Evolutionary conservation across 2,329 filamentous ascomycete species (phyloP), one percentile per base, ranked within the genome.

Genomic region (Epicoccum sorghinum): DNA sequence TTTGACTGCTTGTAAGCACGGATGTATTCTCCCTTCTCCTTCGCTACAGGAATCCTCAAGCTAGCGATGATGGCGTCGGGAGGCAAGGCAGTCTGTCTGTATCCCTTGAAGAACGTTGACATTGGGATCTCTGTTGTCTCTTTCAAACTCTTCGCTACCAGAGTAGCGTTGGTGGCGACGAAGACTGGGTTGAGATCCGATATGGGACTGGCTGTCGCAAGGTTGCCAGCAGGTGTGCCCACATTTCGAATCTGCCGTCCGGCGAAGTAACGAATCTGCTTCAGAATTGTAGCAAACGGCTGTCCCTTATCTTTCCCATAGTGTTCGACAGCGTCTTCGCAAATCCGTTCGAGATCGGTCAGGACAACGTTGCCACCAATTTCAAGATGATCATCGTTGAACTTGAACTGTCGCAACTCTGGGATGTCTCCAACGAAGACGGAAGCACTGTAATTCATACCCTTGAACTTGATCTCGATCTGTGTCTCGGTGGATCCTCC

Each of bases 391-490:
- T 96, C 87, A 4, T 93, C 87, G 37, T 89, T 82, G 71, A 97
- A 88, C 4, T 80, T 82, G 70, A 91, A 98, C 62, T 93, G 89
- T 10, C 91, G 83, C 53, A 99, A 78, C 75, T 98, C 95, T 0
- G 90, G 80, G 54, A 99, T 96, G 67, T 99, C 95, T 9, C 93
- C 93, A 8, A 98, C 90, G 62, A 89, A 98, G 0, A 99, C 90
- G 0, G 93, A 97, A 1, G 90, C 86, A 4, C 89, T 88, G 71
- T 98, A 98, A 65, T 92, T 85, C 80, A 96, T 85, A 1, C 89
- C 91, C 78, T 98, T 98, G 83, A 99, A 98, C 76, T 96, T 97
- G 78, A 96, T 90, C 77, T 99, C 95, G 57, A 99, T 98, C 75
- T 98, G 95, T 0, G 93, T 98, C 75, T 99, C 95, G 2, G 93